Evolutionary conservation across 2,329 filamentous ascomycete species (phyloP).

Genomic region (Botrytis medusae): DNA sequence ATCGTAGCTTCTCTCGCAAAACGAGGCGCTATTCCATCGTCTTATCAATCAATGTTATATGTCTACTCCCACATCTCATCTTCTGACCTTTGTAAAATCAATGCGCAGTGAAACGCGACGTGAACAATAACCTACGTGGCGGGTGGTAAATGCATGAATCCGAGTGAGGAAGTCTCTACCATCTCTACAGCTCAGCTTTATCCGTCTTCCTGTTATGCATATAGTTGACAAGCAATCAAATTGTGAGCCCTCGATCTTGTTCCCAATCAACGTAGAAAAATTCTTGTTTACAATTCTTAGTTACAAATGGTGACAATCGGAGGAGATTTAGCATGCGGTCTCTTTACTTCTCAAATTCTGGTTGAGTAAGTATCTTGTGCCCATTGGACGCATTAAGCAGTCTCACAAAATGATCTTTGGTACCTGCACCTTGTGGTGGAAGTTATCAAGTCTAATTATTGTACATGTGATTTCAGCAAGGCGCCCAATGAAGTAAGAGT

Average conservation of each 20-base stretch:
- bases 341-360: not conserved
- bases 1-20: not conserved
- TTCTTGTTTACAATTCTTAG: not conserved
- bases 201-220: not conserved
- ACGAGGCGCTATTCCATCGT: conserved; percentile 24
- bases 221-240: not conserved
- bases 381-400: not conserved
- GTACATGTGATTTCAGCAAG: not conserved
- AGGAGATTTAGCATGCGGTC: not conserved
- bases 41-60: conserved; percentile 25
- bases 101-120: conserved; percentile 7
- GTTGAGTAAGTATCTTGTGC: not conserved
- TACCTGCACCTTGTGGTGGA: not conserved
- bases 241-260: not conserved
- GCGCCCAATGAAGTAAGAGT: not conserved
- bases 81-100: not conserved
- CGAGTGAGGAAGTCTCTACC: not conserved
- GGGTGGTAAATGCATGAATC: not conserved
- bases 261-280: not conserved
- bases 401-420: not conserved
- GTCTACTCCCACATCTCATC: conserved; percentile 7
- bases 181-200: not conserved
- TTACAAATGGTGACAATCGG: not conserved
- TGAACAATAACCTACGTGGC: conserved; percentile 5
- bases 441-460: not conserved